Percentiles rank a stretch among this genome's conserved stretches.
These are phyloP conservation scores for Chlamydomonas urium DNA, from an alignment of 139 green algal genomes.

Conservation along the genomic window DNA sequence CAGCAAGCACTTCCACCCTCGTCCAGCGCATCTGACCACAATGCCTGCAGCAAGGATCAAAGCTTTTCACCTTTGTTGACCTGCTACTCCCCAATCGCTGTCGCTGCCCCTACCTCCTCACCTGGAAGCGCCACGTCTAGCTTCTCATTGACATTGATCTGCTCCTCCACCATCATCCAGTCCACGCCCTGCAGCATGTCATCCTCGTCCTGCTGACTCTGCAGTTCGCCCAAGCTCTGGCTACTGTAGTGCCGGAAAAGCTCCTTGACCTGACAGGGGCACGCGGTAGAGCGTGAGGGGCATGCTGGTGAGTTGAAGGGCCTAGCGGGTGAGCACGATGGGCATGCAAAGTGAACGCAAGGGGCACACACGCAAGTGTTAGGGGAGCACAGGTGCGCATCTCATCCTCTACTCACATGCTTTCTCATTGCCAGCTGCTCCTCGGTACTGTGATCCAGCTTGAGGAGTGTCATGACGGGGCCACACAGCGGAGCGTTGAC, in stretches of 20 bases:
- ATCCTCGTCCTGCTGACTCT: constrained; percentile 31
- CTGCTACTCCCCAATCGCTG: not conserved
- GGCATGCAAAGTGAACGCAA: not conserved
- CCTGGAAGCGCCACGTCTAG: constrained; percentile 36
- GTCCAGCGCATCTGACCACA: not conserved
- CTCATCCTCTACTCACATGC: constrained; percentile 19
- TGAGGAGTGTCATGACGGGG: constrained; percentile 43
- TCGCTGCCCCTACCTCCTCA: too few relatives aligned
- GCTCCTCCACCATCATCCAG: constrained; percentile 20
- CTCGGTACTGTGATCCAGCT: constrained; percentile 36
- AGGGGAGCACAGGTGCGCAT: not conserved
- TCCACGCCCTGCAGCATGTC: constrained; percentile 47
- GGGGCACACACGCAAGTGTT: not conserved
- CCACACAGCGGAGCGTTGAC: constrained; percentile 72
- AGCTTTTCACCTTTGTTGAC: not conserved
- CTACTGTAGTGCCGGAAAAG: not conserved
- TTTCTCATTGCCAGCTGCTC: constrained; percentile 31
- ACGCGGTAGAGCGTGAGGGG: not conserved
- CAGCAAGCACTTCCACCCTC: not conserved
- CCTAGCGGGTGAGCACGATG: not conserved
- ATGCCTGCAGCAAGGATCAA: not conserved
- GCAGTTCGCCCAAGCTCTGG: constrained; percentile 1
- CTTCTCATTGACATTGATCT: constrained; percentile 15
- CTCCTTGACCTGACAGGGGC: constrained; percentile 1
- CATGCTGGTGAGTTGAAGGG: not conserved